Percentiles rank a stretch among this genome's conserved stretches.
Conservation (phyloP, 176 grass and related monocot species). For the Pontederia crassipes region DNA sequence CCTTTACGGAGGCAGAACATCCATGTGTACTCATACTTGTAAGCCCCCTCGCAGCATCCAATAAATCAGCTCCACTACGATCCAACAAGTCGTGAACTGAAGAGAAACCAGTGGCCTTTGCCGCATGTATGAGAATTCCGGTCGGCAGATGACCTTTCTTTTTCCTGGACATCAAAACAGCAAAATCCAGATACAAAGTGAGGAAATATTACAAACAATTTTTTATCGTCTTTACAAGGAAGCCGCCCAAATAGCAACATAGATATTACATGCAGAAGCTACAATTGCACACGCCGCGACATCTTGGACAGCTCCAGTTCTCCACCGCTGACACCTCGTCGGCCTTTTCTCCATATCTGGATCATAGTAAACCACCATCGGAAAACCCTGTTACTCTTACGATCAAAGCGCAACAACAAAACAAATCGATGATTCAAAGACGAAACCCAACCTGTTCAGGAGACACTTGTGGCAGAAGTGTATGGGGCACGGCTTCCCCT, state of each 20-base stretch:
- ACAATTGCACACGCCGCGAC: constrained; percentile 89
- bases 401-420: not conserved
- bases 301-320: constrained; percentile 83
- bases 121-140: constrained; percentile 65
- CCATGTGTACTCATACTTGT: constrained; percentile 18
- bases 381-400: constrained; percentile 1
- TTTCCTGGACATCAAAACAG: constrained; percentile 44
- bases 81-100: constrained; percentile 69
- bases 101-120: constrained; percentile 64
- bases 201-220: too few relatives aligned
- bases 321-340: constrained; percentile 33
- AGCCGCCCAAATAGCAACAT: not conserved
- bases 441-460: constrained; percentile 46
- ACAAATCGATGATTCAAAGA: not conserved
- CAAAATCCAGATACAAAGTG: not conserved
- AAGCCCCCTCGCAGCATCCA: constrained; percentile 32
- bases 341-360: constrained; percentile 76
- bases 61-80: constrained; percentile 28
- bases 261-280: constrained; percentile 76
- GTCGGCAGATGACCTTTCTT: constrained; percentile 72
- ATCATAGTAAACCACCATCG: not conserved
- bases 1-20: constrained; percentile 22
- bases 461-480: constrained; percentile 81
- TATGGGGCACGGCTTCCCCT: constrained; percentile 52
- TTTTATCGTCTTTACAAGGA: too few relatives aligned